phyloP scores from a whole-genome alignment of 345 rosid genomes.

The Gossypium turneri region DNA sequence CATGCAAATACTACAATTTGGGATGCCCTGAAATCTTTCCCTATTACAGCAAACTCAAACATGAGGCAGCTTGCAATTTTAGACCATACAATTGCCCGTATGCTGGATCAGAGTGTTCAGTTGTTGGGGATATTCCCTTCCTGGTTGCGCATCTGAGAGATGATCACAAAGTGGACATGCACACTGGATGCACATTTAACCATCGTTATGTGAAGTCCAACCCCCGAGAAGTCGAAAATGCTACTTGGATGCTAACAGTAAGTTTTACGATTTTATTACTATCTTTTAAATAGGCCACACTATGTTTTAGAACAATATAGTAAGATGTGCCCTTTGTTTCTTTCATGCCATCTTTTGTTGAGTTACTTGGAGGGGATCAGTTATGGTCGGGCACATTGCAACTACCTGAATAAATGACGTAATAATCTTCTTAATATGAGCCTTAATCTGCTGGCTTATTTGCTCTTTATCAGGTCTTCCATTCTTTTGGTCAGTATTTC shows the following conservation, averaged over 20 bases:
- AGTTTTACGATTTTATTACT: conserved; percentile 8
- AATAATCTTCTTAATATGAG: neutral
- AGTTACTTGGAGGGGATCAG: neutral
- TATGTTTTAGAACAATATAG: neutral
- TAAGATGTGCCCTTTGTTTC: conserved; percentile 4
- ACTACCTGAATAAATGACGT: neutral
- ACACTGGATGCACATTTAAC: conserved; percentile 68
- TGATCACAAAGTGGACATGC: conserved; percentile 85
- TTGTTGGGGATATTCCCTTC: conserved; percentile 64
- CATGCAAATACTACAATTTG: conserved; percentile 64
- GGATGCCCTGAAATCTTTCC: conserved; percentile 85
- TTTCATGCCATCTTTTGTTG: conserved; percentile 1
- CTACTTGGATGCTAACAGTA: conserved; percentile 69
- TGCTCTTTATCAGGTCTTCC: conserved; percentile 59
- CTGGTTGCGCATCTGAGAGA: conserved; percentile 72
- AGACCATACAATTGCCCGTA: conserved; percentile 79
- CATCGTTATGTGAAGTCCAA: conserved; percentile 80
- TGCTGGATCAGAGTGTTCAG: conserved; percentile 70
- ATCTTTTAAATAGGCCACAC: neutral
- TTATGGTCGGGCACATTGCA: neutral
- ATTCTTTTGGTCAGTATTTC: conserved; percentile 94
- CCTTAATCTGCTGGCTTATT: neutral
- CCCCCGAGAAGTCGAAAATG: conserved; percentile 81
- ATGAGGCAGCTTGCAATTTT: conserved; percentile 60
- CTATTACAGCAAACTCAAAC: conserved; percentile 73